phyloP scores from a whole-genome alignment of 768 basidiomycete species.

The Leccinum boreale region DNA sequence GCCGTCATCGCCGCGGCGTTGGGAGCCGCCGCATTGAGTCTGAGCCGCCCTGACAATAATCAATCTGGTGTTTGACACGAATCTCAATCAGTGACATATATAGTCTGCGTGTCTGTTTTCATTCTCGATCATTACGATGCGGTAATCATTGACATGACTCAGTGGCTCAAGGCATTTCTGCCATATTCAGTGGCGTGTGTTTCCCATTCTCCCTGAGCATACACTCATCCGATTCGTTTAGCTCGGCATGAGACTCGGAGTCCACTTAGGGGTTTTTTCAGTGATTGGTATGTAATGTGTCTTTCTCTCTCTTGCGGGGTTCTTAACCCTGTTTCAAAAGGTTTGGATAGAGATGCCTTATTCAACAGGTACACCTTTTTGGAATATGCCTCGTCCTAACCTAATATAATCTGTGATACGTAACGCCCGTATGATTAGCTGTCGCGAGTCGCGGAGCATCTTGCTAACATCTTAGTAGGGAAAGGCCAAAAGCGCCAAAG shows the following conservation, averaged over 20 bases:
- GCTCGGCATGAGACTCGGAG: slow-evolving; percentile 75
- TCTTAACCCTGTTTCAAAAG: slow-evolving; percentile 31
- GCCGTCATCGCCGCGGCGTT: slow-evolving; percentile 59
- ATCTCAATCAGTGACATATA: slow-evolving; percentile 83
- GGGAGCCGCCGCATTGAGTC: slow-evolving; percentile 61
- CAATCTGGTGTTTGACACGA: slow-evolving; percentile 19
- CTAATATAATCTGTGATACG: slow-evolving; percentile 56
- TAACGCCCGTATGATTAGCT: slow-evolving; percentile 51
- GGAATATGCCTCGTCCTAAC: slow-evolving; percentile 56
- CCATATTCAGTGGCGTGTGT: slow-evolving; percentile 62
- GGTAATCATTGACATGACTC: slow-evolving; percentile 14
- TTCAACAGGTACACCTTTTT: slow-evolving; percentile 70
- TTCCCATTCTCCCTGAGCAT: not conserved
- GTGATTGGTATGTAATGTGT: slow-evolving; percentile 49
- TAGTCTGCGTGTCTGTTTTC: slow-evolving; percentile 54
- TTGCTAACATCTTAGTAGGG: slow-evolving; percentile 43
- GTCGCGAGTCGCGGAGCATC: not conserved
- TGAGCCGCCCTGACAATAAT: not conserved
- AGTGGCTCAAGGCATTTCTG: slow-evolving; percentile 70
- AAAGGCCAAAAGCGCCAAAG: slow-evolving; percentile 58
- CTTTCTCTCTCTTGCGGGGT: not conserved
- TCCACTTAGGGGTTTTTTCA: slow-evolving; percentile 69
- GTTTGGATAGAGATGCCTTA: slow-evolving; percentile 69
- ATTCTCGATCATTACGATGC: slow-evolving; percentile 2
- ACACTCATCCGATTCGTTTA: slow-evolving; percentile 24